Evolutionary conservation across 176 grass and related monocot species (phyloP).

Genomic region (Eleusine coracana): DNA sequence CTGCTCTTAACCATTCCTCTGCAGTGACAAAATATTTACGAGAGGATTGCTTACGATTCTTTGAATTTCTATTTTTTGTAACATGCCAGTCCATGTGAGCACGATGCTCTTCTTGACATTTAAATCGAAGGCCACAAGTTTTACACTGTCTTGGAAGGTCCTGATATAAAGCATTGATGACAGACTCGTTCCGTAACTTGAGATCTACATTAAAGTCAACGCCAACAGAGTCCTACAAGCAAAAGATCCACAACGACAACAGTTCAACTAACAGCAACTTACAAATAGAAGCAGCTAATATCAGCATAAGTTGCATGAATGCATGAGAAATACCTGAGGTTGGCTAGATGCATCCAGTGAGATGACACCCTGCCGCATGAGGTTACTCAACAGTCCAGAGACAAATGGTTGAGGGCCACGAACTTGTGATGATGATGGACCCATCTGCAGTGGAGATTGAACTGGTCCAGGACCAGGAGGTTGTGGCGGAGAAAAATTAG

Average conservation of each 20-base stretch:
- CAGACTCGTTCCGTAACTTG: conserved; percentile 67
- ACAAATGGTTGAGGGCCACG: conserved; percentile 48
- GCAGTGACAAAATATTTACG: conserved; percentile 92
- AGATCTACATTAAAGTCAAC: conserved; percentile 86
- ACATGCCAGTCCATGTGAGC: conserved; percentile 99
- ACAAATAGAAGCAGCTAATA: conserved; percentile 38
- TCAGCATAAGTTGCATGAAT: conserved; percentile 17
- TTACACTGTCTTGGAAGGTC: conserved; percentile 91
- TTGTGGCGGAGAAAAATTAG: conserved; percentile 56
- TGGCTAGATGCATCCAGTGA: conserved; percentile 48
- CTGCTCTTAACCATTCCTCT: conserved; percentile 88
- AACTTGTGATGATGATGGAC: conserved; percentile 57
- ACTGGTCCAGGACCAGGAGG: conserved; percentile 52
- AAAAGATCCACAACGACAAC: conserved; percentile 37
- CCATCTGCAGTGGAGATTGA: conserved; percentile 55
- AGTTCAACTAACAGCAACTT: conserved; percentile 17
- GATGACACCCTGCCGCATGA: conserved; percentile 87
- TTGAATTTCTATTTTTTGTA: conserved; percentile 94
- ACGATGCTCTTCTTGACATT: conserved; percentile 91
- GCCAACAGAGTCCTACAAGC: conserved; percentile 61
- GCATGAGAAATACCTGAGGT: conserved; percentile 67
- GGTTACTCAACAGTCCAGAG: conserved; percentile 83
- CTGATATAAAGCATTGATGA: conserved; percentile 78
- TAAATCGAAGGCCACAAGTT: conserved; percentile 94
- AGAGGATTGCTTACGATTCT: conserved; percentile 86